Conservation (phyloP, 2,329 filamentous ascomycete species). For the Chrysoporthe austroafricana region DNA sequence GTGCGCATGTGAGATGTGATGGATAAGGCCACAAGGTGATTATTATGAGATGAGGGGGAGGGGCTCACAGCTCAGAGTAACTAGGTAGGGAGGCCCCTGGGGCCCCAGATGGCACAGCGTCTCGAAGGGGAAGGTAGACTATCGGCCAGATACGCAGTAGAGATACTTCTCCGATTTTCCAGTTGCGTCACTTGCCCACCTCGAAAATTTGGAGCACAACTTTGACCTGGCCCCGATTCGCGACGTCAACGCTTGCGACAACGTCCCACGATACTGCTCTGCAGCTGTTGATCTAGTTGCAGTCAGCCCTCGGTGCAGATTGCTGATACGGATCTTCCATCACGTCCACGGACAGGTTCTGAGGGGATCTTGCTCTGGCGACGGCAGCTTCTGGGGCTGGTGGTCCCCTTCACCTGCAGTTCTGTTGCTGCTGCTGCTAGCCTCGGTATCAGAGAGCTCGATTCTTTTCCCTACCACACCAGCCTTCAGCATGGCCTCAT, state of each 20-base stretch:
- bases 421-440: not conserved
- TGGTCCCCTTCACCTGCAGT: not conserved
- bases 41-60: not conserved
- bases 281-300: too few relatives aligned
- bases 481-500: conserved; percentile 36
- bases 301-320: too few relatives aligned
- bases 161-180: too few relatives aligned
- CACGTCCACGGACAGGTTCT: not conserved
- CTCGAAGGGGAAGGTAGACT: too few relatives aligned
- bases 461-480: not conserved
- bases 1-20: not conserved
- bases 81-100: too few relatives aligned
- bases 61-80: too few relatives aligned
- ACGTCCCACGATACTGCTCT: not conserved
- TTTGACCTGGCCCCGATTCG: not conserved
- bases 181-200: not conserved
- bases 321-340: too few relatives aligned
- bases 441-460: not conserved
- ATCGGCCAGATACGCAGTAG: too few relatives aligned
- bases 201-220: not conserved
- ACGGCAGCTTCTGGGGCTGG: not conserved
- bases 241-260: too few relatives aligned
- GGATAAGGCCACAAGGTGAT: not conserved
- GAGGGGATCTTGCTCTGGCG: not conserved
- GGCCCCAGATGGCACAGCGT: too few relatives aligned